These are phyloP conservation scores for Avena sativa DNA, from an alignment of 176 grass and related monocot genomes.

Conservation along the genomic window DNA sequence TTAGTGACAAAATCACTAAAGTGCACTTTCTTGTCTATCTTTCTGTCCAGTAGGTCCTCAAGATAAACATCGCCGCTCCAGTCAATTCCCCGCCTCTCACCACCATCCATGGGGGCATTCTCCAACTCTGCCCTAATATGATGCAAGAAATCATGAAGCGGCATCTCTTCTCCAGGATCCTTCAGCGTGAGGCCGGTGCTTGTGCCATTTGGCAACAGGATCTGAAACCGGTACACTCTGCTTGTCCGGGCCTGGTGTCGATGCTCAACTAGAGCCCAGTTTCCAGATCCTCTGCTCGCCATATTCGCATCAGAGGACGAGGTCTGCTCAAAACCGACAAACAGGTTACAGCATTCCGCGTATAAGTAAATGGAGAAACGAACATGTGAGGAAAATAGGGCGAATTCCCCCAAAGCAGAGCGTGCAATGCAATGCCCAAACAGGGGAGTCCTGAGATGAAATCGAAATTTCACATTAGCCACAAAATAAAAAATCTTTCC, in stretches of 20 bases:
- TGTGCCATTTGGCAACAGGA: constrained; percentile 25
- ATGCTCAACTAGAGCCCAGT: background rate
- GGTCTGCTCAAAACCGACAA: background rate
- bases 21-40: constrained; percentile 14
- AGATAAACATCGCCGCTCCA: constrained; percentile 27
- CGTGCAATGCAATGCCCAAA: background rate
- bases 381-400: background rate
- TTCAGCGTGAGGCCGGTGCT: constrained; percentile 14
- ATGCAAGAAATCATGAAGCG: background rate
- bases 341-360: background rate
- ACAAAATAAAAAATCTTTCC: background rate
- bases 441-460: background rate
- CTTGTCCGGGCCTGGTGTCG: background rate
- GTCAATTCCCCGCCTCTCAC: constrained; percentile 2
- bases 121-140: background rate
- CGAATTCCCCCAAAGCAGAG: background rate
- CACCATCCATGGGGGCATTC: background rate
- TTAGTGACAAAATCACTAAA: constrained; percentile 17
- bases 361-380: background rate
- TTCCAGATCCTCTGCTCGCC: background rate
- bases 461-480: background rate
- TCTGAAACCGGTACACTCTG: constrained; percentile 18
- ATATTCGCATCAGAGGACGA: background rate
- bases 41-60: constrained; percentile 15
- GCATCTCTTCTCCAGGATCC: constrained; percentile 27